Base-by-base conservation (phyloP, 2,329 filamentous ascomycete genomes). In the Penicillium sp. region DNA sequence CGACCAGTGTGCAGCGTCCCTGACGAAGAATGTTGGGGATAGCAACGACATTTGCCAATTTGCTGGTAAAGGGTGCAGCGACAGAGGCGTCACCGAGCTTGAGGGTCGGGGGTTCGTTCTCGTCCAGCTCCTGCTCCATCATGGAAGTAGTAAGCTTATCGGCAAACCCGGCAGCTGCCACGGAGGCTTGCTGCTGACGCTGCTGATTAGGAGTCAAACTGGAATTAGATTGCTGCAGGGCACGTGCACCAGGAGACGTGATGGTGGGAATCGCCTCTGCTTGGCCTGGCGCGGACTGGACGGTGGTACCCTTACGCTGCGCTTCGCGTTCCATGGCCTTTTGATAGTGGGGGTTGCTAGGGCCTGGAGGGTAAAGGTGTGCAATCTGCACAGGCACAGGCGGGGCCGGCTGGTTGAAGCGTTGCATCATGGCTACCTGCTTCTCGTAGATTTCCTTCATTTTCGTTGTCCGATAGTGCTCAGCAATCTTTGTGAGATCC, bases 381-480 rank as follows among this genome's bases (percentile, higher is more conserved):
- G 93, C 93, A 60, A 98, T 95, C 61, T 89, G 76, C 52, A 84
- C 74, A n/a, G 93, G 93, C 1, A 97, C 87, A 0, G 93, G 93
- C 15, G 93, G 93, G 1, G 82, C 69, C 12, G 90, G 88, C 69
- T 96, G 90, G 68, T 95, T 95, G 79, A 97, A 98, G 56, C 91
- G 82, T 65, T 85, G 81, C 88, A 98, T 96, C 68, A 98, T 78
- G 41, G 83, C 76, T 49, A 86, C 80, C 69, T 98, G 93, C 77
- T 98, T 97, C 74, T 97, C 88, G 68, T 98, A 98, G 57, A 98
- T 81, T 57, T 96, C 90, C 78, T 96, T 97, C 87, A 98, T 94
- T 77, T 89, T 95, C 35, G 85, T 95, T 69, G 89, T 95, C 60
- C 93, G 85, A 63, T 86, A 84, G 70, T 98, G 90, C 65, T 97